A percentile compares a stretch with the other conserved stretches of the same genome.
Evolutionary conservation across 768 basidiomycete species (phyloP).

Genomic region (Boletus edulis): DNA sequence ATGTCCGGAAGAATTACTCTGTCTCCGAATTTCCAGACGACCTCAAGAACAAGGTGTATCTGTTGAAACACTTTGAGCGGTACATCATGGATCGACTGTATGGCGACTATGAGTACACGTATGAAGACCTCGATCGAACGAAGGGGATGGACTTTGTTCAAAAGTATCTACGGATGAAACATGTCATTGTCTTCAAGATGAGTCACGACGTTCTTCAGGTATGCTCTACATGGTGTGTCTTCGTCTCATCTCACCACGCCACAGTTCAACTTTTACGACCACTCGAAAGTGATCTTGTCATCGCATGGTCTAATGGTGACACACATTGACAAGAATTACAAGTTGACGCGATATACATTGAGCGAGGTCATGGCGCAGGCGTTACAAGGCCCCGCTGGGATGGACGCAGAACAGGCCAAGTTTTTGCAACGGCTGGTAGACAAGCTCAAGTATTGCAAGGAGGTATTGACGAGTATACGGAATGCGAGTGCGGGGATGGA

Average conservation of each 20-base stretch:
- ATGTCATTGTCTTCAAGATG: slow-evolving; percentile 94
- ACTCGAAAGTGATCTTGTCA: slow-evolving; percentile 90
- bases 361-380: slow-evolving; percentile 65
- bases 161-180: slow-evolving; percentile 95
- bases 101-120: slow-evolving; percentile 83
- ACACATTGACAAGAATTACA: slow-evolving; percentile 89
- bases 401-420: slow-evolving; percentile 57
- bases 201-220: slow-evolving; percentile 97
- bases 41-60: slow-evolving; percentile 86
- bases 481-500: slow-evolving; percentile 49
- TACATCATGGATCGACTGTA: slow-evolving; percentile 93
- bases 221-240: slow-evolving; percentile 12
- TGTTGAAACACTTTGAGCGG: slow-evolving; percentile 89
- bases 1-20: slow-evolving; percentile 68
- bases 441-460: slow-evolving; percentile 78
- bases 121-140: slow-evolving; percentile 59
- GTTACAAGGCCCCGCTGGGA: slow-evolving; percentile 24
- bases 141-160: slow-evolving; percentile 95
- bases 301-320: slow-evolving; percentile 76
- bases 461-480: slow-evolving; percentile 71
- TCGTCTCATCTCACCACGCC: not conserved
- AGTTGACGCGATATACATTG: slow-evolving; percentile 69
- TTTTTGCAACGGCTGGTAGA: slow-evolving; percentile 64
- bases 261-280: slow-evolving; percentile 99
- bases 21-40: slow-evolving; percentile 75